Evolutionary conservation across 2,329 filamentous ascomycete species (phyloP).

Genomic region (Aspergillus sp.): DNA sequence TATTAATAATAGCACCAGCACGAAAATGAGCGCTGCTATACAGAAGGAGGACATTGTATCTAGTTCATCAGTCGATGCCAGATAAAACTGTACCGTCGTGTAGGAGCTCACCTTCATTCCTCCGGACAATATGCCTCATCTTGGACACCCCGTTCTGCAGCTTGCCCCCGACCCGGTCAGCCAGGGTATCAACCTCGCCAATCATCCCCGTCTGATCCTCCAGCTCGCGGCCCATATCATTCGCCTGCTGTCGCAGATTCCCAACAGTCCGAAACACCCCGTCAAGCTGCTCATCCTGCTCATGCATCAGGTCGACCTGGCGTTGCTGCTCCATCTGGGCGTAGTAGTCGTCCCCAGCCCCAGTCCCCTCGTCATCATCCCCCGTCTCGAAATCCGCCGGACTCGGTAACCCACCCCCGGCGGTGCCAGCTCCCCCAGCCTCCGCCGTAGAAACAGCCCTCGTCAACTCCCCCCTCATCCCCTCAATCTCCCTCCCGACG

Average conservation of each 20-base stretch:
- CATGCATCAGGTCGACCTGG: conserved; percentile 82
- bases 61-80: conserved; percentile 19
- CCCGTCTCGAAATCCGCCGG: conserved; percentile 47
- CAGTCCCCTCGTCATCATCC: conserved; percentile 33
- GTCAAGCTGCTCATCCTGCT: conserved; percentile 89
- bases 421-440: conserved; percentile 26
- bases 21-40: conserved; percentile 77
- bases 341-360: conserved; percentile 54
- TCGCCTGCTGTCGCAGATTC: conserved; percentile 78
- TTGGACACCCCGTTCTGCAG: conserved; percentile 79
- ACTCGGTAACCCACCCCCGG: conserved; percentile 45
- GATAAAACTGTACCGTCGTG: conserved; percentile 3
- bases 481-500: conserved; percentile 77
- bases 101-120: conserved; percentile 71
- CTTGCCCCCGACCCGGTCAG: conserved; percentile 78
- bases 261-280: conserved; percentile 89
- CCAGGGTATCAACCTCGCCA: conserved; percentile 71
- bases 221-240: conserved; percentile 91
- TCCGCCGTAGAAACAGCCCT: conserved; percentile 43
- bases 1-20: conserved; percentile 76
- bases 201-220: conserved; percentile 91
- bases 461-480: conserved; percentile 75
- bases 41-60: conserved; percentile 76
- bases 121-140: conserved; percentile 71
- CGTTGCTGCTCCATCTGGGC: conserved; percentile 82